Conservation (phyloP, 2,329 filamentous ascomycete genomes). For the Nemania sp. region DNA sequence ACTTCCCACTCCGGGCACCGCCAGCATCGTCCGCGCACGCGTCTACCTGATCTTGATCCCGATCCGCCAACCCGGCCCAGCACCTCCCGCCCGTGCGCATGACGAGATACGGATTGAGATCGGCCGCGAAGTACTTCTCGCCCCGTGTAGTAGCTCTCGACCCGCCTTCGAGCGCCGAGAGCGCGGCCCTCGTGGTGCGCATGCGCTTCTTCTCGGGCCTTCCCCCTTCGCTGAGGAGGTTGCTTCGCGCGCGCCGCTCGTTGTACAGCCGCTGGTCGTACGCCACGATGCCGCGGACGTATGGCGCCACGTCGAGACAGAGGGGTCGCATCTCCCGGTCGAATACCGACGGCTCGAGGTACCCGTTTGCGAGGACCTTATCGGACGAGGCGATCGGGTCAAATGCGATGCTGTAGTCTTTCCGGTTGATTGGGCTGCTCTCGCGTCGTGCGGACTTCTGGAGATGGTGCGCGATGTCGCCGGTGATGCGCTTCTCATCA, state of each 20-base stretch:
- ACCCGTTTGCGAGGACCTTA: constrained; percentile 46
- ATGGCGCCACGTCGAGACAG: constrained; percentile 81
- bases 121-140: constrained; percentile 72
- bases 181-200: constrained; percentile 73
- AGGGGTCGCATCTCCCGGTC: constrained; percentile 72
- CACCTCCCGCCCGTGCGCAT: constrained; percentile 63
- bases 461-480: constrained; percentile 47
- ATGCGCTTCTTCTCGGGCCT: constrained; percentile 58
- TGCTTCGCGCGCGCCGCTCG: constrained; percentile 66
- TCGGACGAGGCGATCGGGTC: constrained; percentile 62
- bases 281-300: constrained; percentile 81
- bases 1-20: constrained; percentile 7
- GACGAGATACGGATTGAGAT: constrained; percentile 64
- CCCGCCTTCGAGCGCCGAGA: constrained; percentile 78
- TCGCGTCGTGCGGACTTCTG: constrained; percentile 30
- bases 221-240: constrained; percentile 64
- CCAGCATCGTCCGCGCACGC: not conserved
- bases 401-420: constrained; percentile 63
- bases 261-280: constrained; percentile 74
- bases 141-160: constrained; percentile 67
- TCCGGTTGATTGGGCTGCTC: constrained; percentile 46
- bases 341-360: constrained; percentile 72
- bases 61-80: constrained; percentile 43
- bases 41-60: not conserved
- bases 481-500: constrained; percentile 29